Evolutionary conservation across 225 moss, liverwort and hornwort species (phyloP), one percentile per base, ranked within the genome.

Genomic region (Straminergon stramineum): DNA sequence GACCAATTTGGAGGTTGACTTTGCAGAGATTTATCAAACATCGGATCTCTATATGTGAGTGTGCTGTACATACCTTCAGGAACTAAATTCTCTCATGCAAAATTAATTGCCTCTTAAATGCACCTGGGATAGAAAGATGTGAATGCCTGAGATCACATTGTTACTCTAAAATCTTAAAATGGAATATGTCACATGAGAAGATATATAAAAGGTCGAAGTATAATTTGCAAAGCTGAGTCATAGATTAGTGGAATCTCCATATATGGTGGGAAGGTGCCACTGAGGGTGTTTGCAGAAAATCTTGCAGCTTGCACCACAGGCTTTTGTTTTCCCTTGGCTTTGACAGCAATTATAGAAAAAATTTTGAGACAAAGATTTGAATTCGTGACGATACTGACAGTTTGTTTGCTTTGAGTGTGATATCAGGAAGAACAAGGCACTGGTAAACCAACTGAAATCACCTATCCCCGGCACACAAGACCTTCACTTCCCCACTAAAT

Each of bases 391-490:
- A 43, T 43, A 32, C 10, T 79, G 32, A 66, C 27, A 79, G 19
- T 61, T 55, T 48, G 13, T 79, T 71, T 62, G 61, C 68, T 86
- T 34, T 74, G 63, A 28, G 20, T 70, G 34, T 15, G 22, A 84
- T 27, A 37, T 52, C 95, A 98, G 98, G 92, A 87, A 84, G 89
- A 98, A 96, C 92, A 95, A 96, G 93, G 92, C 89, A 9, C 79
- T 97, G 87, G 96, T 98, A 52, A 90, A 90, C 45, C 93, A 95
- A 51, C 91, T 97, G 56, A 96, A 92, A 80, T 92, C 83, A 32
- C 94, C 96, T 22, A 67, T 87, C 11, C 91, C 91, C 0, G 85
- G 87, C 82, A 89, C 92, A 18, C 69, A 63, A 84, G 97, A 96
- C 80, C 91, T 98, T 14, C 89, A 91, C 81, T 98, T 98, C 77